phyloP scores from a whole-genome alignment of 768 basidiomycete genomes.

The Pisolithus marmoratus region DNA sequence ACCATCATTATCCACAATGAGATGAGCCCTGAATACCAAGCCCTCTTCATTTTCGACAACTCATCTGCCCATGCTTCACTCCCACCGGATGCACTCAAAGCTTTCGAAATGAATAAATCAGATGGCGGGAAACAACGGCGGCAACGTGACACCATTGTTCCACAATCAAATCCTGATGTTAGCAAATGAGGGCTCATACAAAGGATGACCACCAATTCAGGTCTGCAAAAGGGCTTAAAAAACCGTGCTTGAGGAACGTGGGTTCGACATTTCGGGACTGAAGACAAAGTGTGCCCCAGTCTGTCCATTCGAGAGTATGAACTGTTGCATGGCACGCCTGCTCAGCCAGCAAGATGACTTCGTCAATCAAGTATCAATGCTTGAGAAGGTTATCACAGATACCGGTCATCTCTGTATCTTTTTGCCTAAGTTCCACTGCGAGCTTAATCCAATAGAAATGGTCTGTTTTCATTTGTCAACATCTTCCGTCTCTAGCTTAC shows the following conservation, averaged over 20 bases:
- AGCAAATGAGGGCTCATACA: slow-evolving; percentile 16
- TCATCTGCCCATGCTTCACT: slow-evolving; percentile 7
- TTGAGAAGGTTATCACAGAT: slow-evolving; percentile 14
- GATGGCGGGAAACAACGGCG: slow-evolving; percentile 18
- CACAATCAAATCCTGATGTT: slow-evolving; percentile 12
- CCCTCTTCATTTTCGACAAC: slow-evolving; percentile 10
- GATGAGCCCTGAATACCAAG: slow-evolving; percentile 23
- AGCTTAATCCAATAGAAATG: slow-evolving; percentile 27
- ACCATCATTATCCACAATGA: slow-evolving; percentile 27
- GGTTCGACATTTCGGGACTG: slow-evolving; percentile 31
- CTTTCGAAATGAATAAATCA: slow-evolving; percentile 23
- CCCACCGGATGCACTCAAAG: slow-evolving; percentile 15
- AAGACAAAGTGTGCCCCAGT: slow-evolving; percentile 29
- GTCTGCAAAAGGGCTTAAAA: slow-evolving; percentile 15
- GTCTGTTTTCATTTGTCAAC: background rate
- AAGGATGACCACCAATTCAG: slow-evolving; percentile 29
- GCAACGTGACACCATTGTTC: slow-evolving; percentile 17
- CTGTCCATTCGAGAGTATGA: slow-evolving; percentile 13
- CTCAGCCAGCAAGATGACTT: slow-evolving; percentile 28
- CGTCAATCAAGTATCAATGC: slow-evolving; percentile 15
- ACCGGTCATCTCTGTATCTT: slow-evolving; percentile 27
- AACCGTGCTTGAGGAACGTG: slow-evolving; percentile 24
- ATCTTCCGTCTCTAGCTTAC: too few species aligned
- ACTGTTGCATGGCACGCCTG: slow-evolving; percentile 23
- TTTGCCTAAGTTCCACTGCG: slow-evolving; percentile 33